Conservation (phyloP, 2,329 filamentous ascomycete species). For the Aaosphaeria pasadenensis region DNA sequence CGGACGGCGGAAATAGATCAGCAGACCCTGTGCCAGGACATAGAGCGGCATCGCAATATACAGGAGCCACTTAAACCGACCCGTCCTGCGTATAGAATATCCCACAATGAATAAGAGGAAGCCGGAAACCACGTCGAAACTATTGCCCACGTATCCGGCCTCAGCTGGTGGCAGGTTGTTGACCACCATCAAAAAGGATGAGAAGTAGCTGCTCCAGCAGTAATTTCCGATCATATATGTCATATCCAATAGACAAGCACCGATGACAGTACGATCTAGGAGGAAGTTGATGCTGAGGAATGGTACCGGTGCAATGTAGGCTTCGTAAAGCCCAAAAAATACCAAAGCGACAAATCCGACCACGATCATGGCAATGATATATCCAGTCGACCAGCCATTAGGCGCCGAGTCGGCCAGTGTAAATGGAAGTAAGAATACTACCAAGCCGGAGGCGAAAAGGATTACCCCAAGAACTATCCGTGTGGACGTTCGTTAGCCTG, state of each 20-base stretch:
- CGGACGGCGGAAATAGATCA: constrained; percentile 43
- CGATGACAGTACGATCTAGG: constrained; percentile 61
- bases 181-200: constrained; percentile 40
- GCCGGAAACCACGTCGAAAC: constrained; percentile 30
- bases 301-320: constrained; percentile 42
- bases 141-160: constrained; percentile 35
- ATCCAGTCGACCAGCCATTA: constrained; percentile 51
- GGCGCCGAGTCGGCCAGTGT: constrained; percentile 52
- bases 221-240: constrained; percentile 54
- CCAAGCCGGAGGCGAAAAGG: constrained; percentile 43
- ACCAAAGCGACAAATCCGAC: constrained; percentile 49
- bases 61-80: constrained; percentile 55
- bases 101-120: constrained; percentile 20
- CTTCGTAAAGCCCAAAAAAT: constrained; percentile 53
- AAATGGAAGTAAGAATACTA: constrained; percentile 48
- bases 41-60: constrained; percentile 58
- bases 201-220: constrained; percentile 58
- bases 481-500: neutral
- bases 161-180: constrained; percentile 23
- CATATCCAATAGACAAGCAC: constrained; percentile 54
- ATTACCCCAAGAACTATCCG: constrained; percentile 47
- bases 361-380: constrained; percentile 50
- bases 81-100: constrained; percentile 43
- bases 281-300: constrained; percentile 59
- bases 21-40: constrained; percentile 60